Conservation (phyloP, 2,329 filamentous ascomycete species). For the Aspergillus puulaauensis region DNA sequence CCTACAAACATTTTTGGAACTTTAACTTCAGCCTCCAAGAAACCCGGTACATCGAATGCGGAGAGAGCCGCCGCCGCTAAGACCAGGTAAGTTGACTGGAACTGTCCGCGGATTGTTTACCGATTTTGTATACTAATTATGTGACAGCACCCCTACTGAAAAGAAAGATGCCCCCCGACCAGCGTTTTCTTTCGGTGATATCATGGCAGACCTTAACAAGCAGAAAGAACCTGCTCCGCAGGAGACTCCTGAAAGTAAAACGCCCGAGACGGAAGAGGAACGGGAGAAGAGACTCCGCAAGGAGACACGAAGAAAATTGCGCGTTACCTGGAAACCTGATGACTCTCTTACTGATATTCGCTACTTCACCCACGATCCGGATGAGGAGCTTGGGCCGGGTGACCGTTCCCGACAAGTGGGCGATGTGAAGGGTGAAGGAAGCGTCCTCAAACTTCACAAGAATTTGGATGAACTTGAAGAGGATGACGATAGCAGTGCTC, state of each 20-base stretch:
- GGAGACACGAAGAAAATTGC: constrained; percentile 59
- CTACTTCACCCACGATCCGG: constrained; percentile 62
- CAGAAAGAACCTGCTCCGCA: constrained; percentile 54
- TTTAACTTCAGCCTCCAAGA: constrained; percentile 50
- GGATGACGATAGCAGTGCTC: constrained; percentile 54
- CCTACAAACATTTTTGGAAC: constrained; percentile 48
- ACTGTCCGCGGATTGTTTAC: neutral
- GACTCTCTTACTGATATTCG: constrained; percentile 56
- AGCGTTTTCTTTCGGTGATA: constrained; percentile 49
- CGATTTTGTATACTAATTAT: constrained; percentile 15
- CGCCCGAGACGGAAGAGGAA: constrained; percentile 61
- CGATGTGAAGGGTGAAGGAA: constrained; percentile 59
- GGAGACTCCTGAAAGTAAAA: constrained; percentile 53
- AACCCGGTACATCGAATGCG: constrained; percentile 51
- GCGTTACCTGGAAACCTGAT: constrained; percentile 62
- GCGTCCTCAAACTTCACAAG: constrained; percentile 51
- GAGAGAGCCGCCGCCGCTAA: constrained; percentile 43
- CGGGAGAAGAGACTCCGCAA: constrained; percentile 60
- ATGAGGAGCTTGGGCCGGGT: constrained; percentile 61
- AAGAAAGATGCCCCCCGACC: constrained; percentile 42
- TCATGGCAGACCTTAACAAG: constrained; percentile 54
- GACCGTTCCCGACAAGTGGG: constrained; percentile 59
- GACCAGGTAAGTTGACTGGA: constrained; percentile 27
- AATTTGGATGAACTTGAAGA: constrained; percentile 59
- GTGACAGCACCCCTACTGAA: constrained; percentile 29